phyloP scores from a whole-genome alignment of 1,284 basidiomycete species.

The Naganishia cerealis region DNA sequence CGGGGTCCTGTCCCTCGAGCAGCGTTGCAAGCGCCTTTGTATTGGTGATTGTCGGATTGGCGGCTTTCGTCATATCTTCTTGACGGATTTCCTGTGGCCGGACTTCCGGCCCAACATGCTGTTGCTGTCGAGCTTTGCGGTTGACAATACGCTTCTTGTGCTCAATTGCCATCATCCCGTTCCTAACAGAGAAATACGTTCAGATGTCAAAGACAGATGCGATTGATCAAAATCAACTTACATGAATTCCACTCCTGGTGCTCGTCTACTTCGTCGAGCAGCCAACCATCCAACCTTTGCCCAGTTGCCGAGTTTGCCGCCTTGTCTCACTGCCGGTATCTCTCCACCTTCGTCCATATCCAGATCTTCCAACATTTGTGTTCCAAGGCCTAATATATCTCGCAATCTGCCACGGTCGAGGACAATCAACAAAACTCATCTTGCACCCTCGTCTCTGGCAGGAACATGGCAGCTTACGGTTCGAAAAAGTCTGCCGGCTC shows the following conservation, averaged over 20 bases:
- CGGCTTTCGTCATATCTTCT: conserved; percentile 27
- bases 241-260: conserved; percentile 55
- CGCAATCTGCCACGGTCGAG: conserved; percentile 2
- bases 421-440: neutral
- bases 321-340: conserved; percentile 35
- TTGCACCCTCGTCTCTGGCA: no score
- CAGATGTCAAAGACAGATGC: neutral
- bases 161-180: conserved; percentile 34
- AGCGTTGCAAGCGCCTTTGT: conserved; percentile 1
- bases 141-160: conserved; percentile 34
- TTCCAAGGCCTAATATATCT: conserved; percentile 20
- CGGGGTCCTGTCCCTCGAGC: conserved; percentile 12
- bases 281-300: conserved; percentile 54
- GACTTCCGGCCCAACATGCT: conserved; percentile 15
- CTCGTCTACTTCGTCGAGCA: conserved; percentile 46
- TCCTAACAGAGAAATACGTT: conserved; percentile 3
- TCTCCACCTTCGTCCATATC: conserved; percentile 42
- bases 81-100: conserved; percentile 27
- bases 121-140: conserved; percentile 18
- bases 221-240: conserved; percentile 38
- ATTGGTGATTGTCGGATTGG: conserved; percentile 16
- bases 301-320: conserved; percentile 46
- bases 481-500: conserved; percentile 56
- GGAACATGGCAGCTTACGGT: conserved; percentile 37
- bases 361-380: conserved; percentile 37